These are phyloP conservation scores for Boletales sp. DNA, from an alignment of 768 basidiomycete genomes.

Conservation along the genomic window DNA sequence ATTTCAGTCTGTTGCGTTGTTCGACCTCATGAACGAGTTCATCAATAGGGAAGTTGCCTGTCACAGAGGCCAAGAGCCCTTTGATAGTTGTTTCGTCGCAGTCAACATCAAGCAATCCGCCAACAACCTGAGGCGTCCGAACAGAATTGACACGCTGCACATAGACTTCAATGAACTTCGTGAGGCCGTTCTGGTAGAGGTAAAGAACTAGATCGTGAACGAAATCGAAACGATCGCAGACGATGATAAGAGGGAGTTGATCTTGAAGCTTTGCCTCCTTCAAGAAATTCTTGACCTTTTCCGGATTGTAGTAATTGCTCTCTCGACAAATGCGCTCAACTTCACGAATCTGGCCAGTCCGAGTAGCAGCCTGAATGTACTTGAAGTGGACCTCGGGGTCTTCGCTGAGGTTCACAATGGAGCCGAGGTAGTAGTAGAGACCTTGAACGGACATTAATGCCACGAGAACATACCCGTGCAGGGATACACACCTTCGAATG, in stretches of 20 bases:
- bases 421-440: conserved; percentile 98
- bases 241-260: conserved; percentile 97
- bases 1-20: conserved; percentile 90
- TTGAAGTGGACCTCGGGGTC: conserved; percentile 99
- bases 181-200: conserved; percentile 95
- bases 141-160: conserved; percentile 98
- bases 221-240: conserved; percentile 99
- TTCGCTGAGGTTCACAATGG: conserved; percentile 93
- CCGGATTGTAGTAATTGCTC: conserved; percentile 95
- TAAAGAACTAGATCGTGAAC: conserved; percentile 99
- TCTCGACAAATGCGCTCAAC: conserved; percentile 99
- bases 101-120: conserved; percentile 95
- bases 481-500: conserved; percentile 72
- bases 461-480: background rate
- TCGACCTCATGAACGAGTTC: conserved; percentile 98
- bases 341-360: conserved; percentile 97
- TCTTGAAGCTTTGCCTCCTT: conserved; percentile 97
- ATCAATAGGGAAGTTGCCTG: conserved; percentile 96
- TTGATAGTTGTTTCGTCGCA: conserved; percentile 97
- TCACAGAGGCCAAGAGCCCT: conserved; percentile 86
- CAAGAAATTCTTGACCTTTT: conserved; percentile 99
- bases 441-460: conserved; percentile 37
- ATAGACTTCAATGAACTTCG: conserved; percentile 99
- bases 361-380: conserved; percentile 98
- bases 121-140: conserved; percentile 94